Percentiles rank a stretch among this genome's conserved stretches.
Conservation (phyloP, 1,284 basidiomycete species). For the Earliella scabrosa region DNA sequence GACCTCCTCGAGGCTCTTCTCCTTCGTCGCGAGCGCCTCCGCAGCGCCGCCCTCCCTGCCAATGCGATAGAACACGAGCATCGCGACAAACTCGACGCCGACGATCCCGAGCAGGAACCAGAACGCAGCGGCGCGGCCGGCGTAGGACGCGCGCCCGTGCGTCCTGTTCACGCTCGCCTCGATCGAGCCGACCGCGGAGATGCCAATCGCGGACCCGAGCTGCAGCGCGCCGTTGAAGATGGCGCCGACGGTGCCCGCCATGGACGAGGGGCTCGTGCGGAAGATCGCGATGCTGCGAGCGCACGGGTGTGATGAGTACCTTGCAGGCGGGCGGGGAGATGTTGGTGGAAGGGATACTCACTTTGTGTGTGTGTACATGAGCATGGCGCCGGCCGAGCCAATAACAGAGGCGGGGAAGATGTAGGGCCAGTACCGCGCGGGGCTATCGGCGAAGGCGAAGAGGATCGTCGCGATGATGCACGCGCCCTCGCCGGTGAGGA, state of each 20-base stretch:
- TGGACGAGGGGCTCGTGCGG: conserved; percentile 46
- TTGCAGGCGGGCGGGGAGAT: conserved; percentile 5
- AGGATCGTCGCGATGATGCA: conserved; percentile 45
- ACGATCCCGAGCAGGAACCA: conserved; percentile 54
- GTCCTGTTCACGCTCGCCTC: conserved; percentile 45
- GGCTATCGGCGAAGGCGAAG: conserved; percentile 44
- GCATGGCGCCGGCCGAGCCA: conserved; percentile 45
- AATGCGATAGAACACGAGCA: conserved; percentile 44
- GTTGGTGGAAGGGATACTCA: conserved; percentile 27
- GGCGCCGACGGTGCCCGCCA: conserved; percentile 58
- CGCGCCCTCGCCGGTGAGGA: conserved; percentile 44
- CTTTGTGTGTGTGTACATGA: conserved; percentile 39
- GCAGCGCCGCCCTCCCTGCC: conserved; percentile 24
- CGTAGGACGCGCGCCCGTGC: conserved; percentile 36
- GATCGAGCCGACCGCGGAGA: conserved; percentile 52
- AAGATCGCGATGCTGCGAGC: conserved; percentile 53
- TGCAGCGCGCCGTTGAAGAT: conserved; percentile 60
- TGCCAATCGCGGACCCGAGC: conserved; percentile 53
- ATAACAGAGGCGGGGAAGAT: conserved; percentile 54
- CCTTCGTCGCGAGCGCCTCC: conserved; percentile 8
- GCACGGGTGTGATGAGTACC: background rate
- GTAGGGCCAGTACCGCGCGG: conserved; percentile 48
- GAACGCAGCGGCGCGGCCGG: conserved; percentile 49
- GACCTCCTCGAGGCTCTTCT: conserved; percentile 13
- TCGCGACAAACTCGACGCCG: conserved; percentile 35